Conservation (phyloP, 2,329 filamentous ascomycete genomes). For the Chaetomium globosum region DNA sequence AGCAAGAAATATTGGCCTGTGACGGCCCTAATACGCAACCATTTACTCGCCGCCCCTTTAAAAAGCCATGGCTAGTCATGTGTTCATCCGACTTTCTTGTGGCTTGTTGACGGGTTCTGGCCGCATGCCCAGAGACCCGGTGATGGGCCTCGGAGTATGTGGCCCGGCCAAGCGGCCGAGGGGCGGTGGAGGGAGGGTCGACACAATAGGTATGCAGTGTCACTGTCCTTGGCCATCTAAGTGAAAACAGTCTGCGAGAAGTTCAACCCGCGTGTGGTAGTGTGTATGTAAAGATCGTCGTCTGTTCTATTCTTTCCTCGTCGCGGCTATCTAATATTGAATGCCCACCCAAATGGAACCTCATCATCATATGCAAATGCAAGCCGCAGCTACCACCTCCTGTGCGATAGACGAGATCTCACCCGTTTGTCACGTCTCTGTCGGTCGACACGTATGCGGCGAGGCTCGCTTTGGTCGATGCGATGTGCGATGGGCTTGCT, state of each 20-base stretch:
- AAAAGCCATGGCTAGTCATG: neutral
- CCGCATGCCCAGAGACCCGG: neutral
- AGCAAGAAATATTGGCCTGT: neutral
- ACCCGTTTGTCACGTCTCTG: neutral
- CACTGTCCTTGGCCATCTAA: neutral
- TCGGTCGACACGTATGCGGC: constrained; percentile 11
- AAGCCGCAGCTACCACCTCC: neutral
- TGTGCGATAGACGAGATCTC: neutral
- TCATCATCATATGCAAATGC: neutral
- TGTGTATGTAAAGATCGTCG: neutral
- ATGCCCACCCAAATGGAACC: neutral
- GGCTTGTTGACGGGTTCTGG: neutral
- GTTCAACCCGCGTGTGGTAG: neutral
- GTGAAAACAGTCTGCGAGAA: neutral
- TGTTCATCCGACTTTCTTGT: neutral
- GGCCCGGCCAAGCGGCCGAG: neutral
- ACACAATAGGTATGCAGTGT: neutral
- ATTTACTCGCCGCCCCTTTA: neutral
- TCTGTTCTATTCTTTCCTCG: neutral
- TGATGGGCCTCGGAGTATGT: neutral
- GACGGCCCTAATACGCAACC: neutral
- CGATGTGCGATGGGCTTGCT: neutral
- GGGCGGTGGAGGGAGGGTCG: neutral
- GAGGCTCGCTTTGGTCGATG: neutral
- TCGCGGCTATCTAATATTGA: neutral